Base-by-base conservation (phyloP, 768 basidiomycete genomes). In the Macrolepiota albuminosa region DNA sequence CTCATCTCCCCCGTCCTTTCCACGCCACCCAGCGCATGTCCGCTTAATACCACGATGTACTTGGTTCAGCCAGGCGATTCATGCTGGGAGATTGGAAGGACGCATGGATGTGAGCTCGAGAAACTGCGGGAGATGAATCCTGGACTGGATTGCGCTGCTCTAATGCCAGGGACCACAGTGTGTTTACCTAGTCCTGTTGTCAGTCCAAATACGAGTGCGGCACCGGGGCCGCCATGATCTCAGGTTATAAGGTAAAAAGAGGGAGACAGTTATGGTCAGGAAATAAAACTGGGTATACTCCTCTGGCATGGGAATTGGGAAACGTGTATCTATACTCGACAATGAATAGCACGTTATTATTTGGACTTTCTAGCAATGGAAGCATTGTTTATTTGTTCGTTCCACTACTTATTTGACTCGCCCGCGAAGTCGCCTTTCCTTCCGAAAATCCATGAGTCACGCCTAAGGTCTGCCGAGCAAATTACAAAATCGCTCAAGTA, bases 21-120 rank as follows among this genome's bases (percentile, higher is more conserved):
- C 9, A 59, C 73, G 1, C 63, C 71, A 3, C 64, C 68, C 18
- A 64, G 68, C 47, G 64, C 67, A 8, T 82, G 81, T 63, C 75
- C 78, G 1, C 65, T 70, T n/a, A 75, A 75, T 43, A 78, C 80
- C 0, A 72, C 70, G 0, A 66, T 75, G 0, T 83, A 86, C 58
- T 72, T 76, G 64, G 73, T 87, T 11, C 74, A 81, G 61, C 78
- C 82, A 4, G 86, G 85, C 14, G 85, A 88, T 62, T 80, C 79
- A 9, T 89, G 87, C 67, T 89, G 86, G 86, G 82, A 81, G 13
- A 77, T 89, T 26, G 75, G 83, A 31, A 74, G 73, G 49, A 68
- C 73, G 16, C 71, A 82, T 57, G 81, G 80, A 8, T 81, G 78
- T 59, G 73, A 76, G 14, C 57, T 86, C 59, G 84, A 86, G 24